Evolutionary conservation across 2,329 filamentous ascomycete genomes (phyloP).

Genomic region (Sporothrix brunneoviolacea): DNA sequence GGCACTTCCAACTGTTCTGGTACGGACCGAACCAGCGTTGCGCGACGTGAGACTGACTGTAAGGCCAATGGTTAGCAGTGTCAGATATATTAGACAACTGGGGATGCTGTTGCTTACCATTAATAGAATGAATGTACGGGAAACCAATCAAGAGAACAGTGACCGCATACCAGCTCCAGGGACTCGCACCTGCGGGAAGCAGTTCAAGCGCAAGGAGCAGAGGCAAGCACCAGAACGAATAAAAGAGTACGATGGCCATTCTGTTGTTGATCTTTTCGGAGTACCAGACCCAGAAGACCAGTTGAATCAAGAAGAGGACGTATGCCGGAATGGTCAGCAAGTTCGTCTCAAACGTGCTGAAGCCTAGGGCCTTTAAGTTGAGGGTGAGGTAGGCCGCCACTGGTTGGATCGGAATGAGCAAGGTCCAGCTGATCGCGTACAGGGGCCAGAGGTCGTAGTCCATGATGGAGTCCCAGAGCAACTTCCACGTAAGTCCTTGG

Average conservation of each 20-base stretch:
- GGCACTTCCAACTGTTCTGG: constrained; percentile 53
- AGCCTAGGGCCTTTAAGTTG: constrained; percentile 10
- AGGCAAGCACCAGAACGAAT: no score
- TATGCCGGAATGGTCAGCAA: constrained; percentile 14
- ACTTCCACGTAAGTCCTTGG: constrained; percentile 16
- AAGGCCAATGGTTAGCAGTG: no score
- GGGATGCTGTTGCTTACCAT: constrained; percentile 53
- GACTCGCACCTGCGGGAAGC: constrained; percentile 26
- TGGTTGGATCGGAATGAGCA: constrained; percentile 3
- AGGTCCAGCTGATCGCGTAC: constrained; percentile 11
- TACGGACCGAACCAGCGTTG: constrained; percentile 56
- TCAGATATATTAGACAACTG: no score
- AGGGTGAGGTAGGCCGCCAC: constrained; percentile 11
- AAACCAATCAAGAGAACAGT: constrained; percentile 38
- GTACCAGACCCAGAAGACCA: constrained; percentile 41
- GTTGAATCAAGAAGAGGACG: constrained; percentile 34
- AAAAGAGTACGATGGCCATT: no score
- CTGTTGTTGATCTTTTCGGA: no score
- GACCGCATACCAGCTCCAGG: constrained; percentile 37
- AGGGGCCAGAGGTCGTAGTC: constrained; percentile 16
- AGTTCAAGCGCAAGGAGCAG: no score
- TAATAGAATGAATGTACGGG: constrained; percentile 36
- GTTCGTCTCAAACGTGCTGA: constrained; percentile 15
- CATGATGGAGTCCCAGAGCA: constrained; percentile 3
- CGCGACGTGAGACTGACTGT: no score